phyloP scores from a whole-genome alignment of 768 basidiomycete species.

The Russula ochroleuca region DNA sequence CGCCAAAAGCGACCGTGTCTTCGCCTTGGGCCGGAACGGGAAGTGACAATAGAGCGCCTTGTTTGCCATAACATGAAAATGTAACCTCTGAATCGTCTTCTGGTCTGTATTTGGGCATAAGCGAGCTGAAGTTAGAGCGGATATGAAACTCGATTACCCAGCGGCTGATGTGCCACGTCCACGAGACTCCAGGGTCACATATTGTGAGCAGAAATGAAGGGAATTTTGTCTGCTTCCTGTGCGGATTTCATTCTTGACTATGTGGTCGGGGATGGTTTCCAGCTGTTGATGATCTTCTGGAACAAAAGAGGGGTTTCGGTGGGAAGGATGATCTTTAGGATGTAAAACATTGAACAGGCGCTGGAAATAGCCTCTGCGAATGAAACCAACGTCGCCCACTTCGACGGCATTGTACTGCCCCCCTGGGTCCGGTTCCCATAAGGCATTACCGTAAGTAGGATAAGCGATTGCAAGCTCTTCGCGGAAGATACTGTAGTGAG shows the following conservation, averaged over 20 bases:
- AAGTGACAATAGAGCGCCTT: neutral
- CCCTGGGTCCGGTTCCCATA: neutral
- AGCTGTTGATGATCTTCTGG: neutral
- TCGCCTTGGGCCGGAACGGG: neutral
- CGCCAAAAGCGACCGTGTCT: neutral
- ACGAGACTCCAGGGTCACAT: neutral
- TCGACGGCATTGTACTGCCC: neutral
- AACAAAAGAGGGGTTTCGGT: neutral
- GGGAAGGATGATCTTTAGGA: neutral
- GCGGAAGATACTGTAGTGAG: neutral
- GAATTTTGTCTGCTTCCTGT: neutral
- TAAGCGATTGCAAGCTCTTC: neutral
- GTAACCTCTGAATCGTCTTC: neutral
- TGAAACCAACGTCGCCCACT: constrained; percentile 6
- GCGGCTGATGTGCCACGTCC: neutral
- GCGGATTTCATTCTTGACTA: neutral
- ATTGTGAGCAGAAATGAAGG: neutral
- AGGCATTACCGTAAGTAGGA: neutral
- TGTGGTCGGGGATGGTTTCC: neutral
- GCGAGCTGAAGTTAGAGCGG: neutral
- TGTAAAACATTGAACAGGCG: neutral
- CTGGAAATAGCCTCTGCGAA: neutral
- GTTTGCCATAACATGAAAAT: neutral
- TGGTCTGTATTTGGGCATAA: neutral
- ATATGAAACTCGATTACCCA: neutral